phyloP scores from a whole-genome alignment of 176 grass and related monocot genomes.

The Eragrostis curvula region DNA sequence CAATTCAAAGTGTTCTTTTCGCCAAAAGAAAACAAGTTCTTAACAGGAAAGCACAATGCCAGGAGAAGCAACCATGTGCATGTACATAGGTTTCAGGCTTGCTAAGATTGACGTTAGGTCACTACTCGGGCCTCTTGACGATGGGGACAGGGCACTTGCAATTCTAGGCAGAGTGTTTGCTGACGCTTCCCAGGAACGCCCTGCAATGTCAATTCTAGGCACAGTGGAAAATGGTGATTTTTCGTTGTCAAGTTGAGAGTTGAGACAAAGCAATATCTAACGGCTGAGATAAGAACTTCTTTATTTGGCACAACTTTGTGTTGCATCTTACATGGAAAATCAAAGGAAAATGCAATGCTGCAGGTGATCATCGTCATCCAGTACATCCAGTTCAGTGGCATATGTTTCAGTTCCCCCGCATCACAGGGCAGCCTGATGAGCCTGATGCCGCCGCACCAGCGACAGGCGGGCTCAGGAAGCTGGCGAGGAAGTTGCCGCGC shows the following conservation, averaged over 20 bases:
- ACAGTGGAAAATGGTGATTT: not conserved
- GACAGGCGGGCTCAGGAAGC: conserved; percentile 48
- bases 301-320: no score
- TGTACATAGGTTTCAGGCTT: not conserved
- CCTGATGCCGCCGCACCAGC: not conserved
- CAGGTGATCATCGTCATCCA: not conserved
- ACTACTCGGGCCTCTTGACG: conserved; percentile 45
- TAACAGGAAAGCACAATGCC: no score
- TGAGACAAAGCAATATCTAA: no score
- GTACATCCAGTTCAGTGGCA: not conserved
- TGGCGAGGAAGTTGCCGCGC: conserved; percentile 67
- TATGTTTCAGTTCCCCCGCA: conserved; percentile 36
- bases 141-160: conserved; percentile 62
- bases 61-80: not conserved
- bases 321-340: not conserved
- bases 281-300: no score
- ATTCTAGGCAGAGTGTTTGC: conserved; percentile 62
- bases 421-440: conserved; percentile 51
- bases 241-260: not conserved
- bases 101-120: not conserved
- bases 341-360: not conserved
- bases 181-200: conserved; percentile 64
- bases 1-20: no score
- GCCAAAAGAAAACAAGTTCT: no score
- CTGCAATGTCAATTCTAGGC: conserved; percentile 23